A percentile compares a stretch with the other conserved stretches of the same genome.
These are phyloP conservation scores for Sclerotinia spermophila DNA, from an alignment of 2,329 filamentous ascomycete genomes.

Conservation along the genomic window DNA sequence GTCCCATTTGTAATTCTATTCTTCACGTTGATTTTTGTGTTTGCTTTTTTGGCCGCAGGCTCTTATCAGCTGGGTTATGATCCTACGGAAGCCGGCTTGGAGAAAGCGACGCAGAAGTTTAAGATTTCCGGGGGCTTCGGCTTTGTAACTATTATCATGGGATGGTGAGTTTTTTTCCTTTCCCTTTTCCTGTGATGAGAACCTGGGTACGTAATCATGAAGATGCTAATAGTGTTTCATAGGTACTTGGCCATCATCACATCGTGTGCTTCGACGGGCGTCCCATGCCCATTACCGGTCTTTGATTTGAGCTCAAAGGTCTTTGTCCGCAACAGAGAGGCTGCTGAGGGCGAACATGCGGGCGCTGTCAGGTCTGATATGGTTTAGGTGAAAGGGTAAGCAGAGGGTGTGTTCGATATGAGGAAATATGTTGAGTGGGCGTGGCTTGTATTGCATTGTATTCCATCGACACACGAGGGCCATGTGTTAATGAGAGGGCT, in stretches of 20 bases:
- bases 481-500: neutral
- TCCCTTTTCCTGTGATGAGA: too few relatives aligned
- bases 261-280: slow-evolving; percentile 21
- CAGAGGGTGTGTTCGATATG: neutral
- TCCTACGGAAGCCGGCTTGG: slow-evolving; percentile 14
- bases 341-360: slow-evolving; percentile 19
- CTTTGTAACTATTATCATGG: slow-evolving; percentile 21
- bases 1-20: slow-evolving; percentile 23
- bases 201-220: too few relatives aligned
- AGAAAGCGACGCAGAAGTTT: slow-evolving; percentile 19
- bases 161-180: slow-evolving; percentile 12
- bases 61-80: slow-evolving; percentile 21
- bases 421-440: neutral
- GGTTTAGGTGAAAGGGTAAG: neutral
- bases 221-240: neutral
- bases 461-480: neutral
- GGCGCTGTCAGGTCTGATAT: slow-evolving; percentile 7
- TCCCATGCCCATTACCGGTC: slow-evolving; percentile 24
- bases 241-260: slow-evolving; percentile 22
- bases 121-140: slow-evolving; percentile 25
- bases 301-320: slow-evolving; percentile 20
- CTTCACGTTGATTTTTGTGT: slow-evolving; percentile 19
- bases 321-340: slow-evolving; percentile 15
- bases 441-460: neutral
- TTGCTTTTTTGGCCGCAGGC: slow-evolving; percentile 17